phyloP scores from a whole-genome alignment of 257 asterid species.

The Leonotis leonurus region DNA sequence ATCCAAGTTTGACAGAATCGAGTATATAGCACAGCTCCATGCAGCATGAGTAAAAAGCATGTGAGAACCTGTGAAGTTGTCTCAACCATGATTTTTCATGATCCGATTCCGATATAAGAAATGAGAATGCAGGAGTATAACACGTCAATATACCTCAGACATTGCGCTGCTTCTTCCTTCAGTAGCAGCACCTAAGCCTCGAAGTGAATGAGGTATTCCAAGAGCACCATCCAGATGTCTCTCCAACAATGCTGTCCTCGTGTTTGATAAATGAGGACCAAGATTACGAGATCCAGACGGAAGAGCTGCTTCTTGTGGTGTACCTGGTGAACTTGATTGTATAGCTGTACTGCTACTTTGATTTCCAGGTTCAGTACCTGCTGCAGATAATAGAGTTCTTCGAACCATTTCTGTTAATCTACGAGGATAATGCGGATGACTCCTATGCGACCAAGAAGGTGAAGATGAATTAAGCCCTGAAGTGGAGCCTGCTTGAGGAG shows the following conservation, averaged over 20 bases:
- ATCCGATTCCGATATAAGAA: not conserved
- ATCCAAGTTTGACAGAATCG: not conserved
- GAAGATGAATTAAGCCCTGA: constrained; percentile 38
- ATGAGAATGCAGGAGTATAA: not conserved
- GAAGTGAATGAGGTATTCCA: constrained; percentile 52
- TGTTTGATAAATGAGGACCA: constrained; percentile 37
- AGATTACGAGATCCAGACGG: constrained; percentile 43
- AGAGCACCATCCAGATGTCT: constrained; percentile 63
- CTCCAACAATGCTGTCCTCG: constrained; percentile 68
- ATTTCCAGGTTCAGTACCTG: constrained; percentile 46
- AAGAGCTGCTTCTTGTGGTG: constrained; percentile 35
- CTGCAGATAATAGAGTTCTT: constrained; percentile 53
- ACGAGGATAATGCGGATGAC: constrained; percentile 50
- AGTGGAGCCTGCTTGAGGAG: constrained; percentile 37
- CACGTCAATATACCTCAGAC: constrained; percentile 60
- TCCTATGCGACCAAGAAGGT: constrained; percentile 54
- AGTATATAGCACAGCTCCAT: not conserved
- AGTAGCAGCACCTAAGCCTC: constrained; percentile 48
- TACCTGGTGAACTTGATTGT: constrained; percentile 30
- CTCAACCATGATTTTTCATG: not conserved
- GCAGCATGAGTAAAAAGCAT: not conserved
- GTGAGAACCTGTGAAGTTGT: not conserved
- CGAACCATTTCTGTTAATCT: constrained; percentile 66
- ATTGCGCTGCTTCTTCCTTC: constrained; percentile 74
- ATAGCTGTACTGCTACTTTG: constrained; percentile 36